These are phyloP conservation scores for Insectozyma bohioensis DNA, from an alignment of 1,139 yeast genomes.

Conservation along the genomic window DNA sequence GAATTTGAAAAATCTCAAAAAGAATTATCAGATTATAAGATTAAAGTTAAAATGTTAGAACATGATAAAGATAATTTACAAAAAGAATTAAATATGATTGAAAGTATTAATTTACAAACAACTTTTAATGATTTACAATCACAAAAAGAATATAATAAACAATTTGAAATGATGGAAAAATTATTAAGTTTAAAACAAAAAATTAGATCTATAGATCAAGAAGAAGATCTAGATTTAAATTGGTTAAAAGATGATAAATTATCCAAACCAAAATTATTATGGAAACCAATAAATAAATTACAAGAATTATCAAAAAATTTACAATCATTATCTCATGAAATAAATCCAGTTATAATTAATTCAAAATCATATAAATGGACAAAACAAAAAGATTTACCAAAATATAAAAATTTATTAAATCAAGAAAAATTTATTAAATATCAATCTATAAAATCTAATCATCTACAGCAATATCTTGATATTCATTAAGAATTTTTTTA, in stretches of 20 bases:
- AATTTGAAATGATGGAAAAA: constrained; percentile 36
- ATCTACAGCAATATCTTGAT: constrained; percentile 2
- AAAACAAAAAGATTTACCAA: constrained; percentile 18
- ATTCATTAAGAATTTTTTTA: constrained; percentile 13
- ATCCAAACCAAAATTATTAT: neutral
- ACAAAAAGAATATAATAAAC: constrained; percentile 33
- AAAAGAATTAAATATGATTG: constrained; percentile 18
- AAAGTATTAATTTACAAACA: constrained; percentile 10
- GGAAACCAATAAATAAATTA: constrained; percentile 10
- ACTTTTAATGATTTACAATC: constrained; percentile 19
- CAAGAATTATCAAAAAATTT: constrained; percentile 15
- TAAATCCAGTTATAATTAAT: constrained; percentile 11
- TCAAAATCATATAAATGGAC: constrained; percentile 5
- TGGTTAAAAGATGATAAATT: constrained; percentile 20
- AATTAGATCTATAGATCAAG: constrained; percentile 12
- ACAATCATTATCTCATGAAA: constrained; percentile 16
- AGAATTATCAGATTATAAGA: constrained; percentile 11
- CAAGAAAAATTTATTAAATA: constrained; percentile 15
- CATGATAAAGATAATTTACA: constrained; percentile 20
- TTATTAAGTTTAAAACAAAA: constrained; percentile 32
- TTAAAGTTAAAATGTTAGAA: constrained; percentile 15
- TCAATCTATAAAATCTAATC: constrained; percentile 6
- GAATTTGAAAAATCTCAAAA: constrained; percentile 22
- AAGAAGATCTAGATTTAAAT: constrained; percentile 14
- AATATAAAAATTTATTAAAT: constrained; percentile 16